Conservation (phyloP, 768 basidiomycete species). For the Dioszegia aurantiaca region DNA sequence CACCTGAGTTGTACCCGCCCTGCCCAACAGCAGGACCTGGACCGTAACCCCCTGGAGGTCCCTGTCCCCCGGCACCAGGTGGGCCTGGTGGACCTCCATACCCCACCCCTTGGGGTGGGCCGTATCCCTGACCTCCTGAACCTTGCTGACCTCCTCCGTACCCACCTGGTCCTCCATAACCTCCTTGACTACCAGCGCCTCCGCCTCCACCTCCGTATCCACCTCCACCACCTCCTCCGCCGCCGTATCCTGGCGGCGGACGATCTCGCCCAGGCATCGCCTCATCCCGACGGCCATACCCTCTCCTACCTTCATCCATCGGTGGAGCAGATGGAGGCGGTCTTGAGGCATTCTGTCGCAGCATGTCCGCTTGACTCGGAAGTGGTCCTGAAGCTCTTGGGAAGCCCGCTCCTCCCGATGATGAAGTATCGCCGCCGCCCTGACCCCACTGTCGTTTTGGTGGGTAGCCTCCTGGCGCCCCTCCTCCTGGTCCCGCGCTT, state of each 20-base stretch:
- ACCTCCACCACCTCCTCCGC: not conserved
- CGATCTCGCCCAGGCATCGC: too few species aligned
- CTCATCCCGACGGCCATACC: conserved; percentile 27
- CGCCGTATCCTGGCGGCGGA: too few species aligned
- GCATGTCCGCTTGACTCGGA: conserved; percentile 61
- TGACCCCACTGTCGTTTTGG: conserved; percentile 11
- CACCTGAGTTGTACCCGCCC: conserved; percentile 1
- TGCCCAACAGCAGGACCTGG: conserved; percentile 2
- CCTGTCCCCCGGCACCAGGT: not conserved
- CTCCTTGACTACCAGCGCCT: conserved; percentile 17
- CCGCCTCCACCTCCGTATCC: conserved; percentile 4
- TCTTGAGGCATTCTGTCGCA: conserved; percentile 32
- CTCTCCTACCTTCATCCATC: conserved; percentile 32
- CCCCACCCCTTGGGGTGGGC: not conserved
- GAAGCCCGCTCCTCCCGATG: conserved; percentile 12
- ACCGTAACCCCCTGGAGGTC: conserved; percentile 4
- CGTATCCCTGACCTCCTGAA: too few species aligned
- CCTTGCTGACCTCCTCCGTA: conserved; percentile 1
- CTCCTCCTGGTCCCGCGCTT: too few species aligned
- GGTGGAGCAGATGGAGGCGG: not conserved
- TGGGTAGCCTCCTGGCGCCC: not conserved
- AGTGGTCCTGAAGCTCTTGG: conserved; percentile 51
- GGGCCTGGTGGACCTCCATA: not conserved
- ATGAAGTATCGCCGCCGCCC: not conserved
- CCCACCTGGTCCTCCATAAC: conserved; percentile 16